phyloP scores from a whole-genome alignment of 2,329 filamentous ascomycete species.

The Botrytis aclada region DNA sequence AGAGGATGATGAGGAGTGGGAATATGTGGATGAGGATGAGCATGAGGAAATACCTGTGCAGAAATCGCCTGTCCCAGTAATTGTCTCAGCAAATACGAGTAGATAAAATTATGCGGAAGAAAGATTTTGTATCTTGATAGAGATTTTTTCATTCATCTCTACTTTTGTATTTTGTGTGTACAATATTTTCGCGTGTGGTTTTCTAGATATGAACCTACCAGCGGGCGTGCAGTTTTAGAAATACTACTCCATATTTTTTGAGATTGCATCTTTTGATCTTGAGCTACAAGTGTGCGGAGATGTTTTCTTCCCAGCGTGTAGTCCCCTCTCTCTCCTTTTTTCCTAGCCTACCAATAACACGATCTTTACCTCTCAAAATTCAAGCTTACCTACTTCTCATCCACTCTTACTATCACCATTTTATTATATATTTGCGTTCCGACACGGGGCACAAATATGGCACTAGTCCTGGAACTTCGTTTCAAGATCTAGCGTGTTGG shows the following conservation, averaged over 20 bases:
- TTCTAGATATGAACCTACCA: not conserved
- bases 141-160: not conserved
- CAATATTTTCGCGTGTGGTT: not conserved
- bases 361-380: not conserved
- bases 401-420: not conserved
- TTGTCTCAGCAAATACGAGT: not conserved
- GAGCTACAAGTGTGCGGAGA: not conserved
- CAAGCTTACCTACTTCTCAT: not conserved
- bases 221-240: not conserved
- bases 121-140: not conserved
- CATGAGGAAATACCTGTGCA: conserved; percentile 11
- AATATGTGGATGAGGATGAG: conserved; percentile 42
- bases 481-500: not conserved
- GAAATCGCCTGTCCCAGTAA: not conserved
- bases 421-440: not conserved
- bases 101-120: not conserved
- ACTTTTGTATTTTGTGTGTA: not conserved
- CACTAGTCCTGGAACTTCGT: not conserved
- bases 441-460: not conserved
- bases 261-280: not conserved
- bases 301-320: not conserved
- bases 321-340: not conserved
- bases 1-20: conserved; percentile 53
- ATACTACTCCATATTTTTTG: not conserved
- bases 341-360: not conserved